A percentile compares a stretch with the other conserved stretches of the same genome.
Evolutionary conservation across 129 eudicot genomes (phyloP).

Genomic region (Centella asiatica): DNA sequence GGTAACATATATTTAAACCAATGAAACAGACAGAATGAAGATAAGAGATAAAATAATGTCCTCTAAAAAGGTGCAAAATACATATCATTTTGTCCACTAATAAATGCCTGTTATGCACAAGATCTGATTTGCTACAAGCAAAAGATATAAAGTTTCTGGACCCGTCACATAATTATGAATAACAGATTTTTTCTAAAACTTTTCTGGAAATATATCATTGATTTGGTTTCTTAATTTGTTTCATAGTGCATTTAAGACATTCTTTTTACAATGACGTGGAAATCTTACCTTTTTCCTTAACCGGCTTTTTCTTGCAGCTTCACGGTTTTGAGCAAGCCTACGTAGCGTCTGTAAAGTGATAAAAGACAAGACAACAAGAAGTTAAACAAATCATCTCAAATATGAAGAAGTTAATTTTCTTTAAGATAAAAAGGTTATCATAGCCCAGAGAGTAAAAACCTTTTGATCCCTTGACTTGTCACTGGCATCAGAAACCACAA

Average conservation of each 20-base stretch:
- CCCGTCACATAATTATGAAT: neutral
- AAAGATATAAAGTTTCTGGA: neutral
- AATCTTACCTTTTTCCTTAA: slow-evolving; percentile 6
- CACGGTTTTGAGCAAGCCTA: slow-evolving; percentile 14
- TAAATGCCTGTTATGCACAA: too few species aligned
- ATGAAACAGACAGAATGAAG: too few species aligned
- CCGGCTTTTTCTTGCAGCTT: slow-evolving; percentile 16
- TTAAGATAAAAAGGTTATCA: neutral
- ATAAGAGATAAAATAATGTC: too few species aligned
- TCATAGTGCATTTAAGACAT: neutral
- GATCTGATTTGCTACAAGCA: too few species aligned
- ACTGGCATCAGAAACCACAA: slow-evolving; percentile 70
- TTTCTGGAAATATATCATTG: too few species aligned
- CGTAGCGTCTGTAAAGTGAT: slow-evolving; percentile 8
- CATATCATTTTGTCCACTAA: too few species aligned
- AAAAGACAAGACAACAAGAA: neutral
- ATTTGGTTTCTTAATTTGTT: neutral
- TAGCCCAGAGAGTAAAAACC: slow-evolving; percentile 23
- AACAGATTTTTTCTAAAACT: too few species aligned
- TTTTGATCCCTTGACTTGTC: slow-evolving; percentile 88
- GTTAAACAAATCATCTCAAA: neutral
- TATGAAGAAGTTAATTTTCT: neutral
- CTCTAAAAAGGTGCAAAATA: too few species aligned
- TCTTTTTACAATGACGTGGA: neutral
- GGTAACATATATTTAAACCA: too few species aligned